Evolutionary conservation across 805 yeast species (phyloP), one percentile per base, ranked within the genome.

Genomic region (Schwanniomyces occidentalis): DNA sequence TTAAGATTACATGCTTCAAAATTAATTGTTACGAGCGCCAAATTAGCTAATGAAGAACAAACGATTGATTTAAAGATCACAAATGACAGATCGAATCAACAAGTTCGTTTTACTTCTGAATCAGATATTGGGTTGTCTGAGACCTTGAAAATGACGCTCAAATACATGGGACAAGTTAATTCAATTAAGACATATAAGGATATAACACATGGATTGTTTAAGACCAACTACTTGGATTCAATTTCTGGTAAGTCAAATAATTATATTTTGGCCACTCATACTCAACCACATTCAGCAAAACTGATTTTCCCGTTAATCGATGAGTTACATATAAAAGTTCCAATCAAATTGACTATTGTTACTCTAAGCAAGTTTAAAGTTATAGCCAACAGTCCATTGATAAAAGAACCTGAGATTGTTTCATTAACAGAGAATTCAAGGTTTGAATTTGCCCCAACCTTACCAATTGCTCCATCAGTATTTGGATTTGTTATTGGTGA

Each of bases 401-500:
- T 28, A 7, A 25, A 35, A 3, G 42, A 44, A 9, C 34, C 42
- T 2, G 39, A 42, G 8, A 35, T 41, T 8, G 27, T 45, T 4
- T 48, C 54, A 10, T 35, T 46, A 27, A 34, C 54, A 2, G 63
- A 52, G 21, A 59, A 56, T 27, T 45, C 58, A 4, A 37, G 34
- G 18, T 73, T 73, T 16, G 51, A 41, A 15, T 85, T 84, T 47
- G 59, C 65, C 17, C 51, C 57, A 26, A 73, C 90, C 0, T 83
- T 82, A 4, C 64, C 75, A 8, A 80, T 83, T 67, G 61, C 80
- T 0, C 64, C 82, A 0, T 77, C 89, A 0, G 66, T 79, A 5
- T 82, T 85, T 53, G 82, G 85, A 0, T 83, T 85, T 51, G 76
- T 73, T 2, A 45, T 80, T 32, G 93, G 95, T 30, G 84, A 83